A percentile compares a stretch with the other conserved stretches of the same genome.
Conservation (phyloP, 129 eudicot genomes). For the Lonicera japonica region DNA sequence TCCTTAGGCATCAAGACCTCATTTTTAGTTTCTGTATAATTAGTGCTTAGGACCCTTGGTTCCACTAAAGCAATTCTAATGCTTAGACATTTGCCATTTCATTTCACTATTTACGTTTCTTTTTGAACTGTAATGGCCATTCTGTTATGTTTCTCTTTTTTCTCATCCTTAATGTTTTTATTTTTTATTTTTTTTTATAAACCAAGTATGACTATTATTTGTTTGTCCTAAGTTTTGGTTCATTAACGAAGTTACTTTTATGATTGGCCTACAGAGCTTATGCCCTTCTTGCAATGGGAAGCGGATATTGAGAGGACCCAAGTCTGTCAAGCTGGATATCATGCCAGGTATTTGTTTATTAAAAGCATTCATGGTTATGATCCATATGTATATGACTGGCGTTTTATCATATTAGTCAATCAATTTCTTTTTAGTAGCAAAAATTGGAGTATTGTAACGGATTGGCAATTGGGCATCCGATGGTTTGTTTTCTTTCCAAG, state of each 20-base stretch:
- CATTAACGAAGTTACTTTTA: slow-evolving; percentile 9
- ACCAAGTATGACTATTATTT: not conserved
- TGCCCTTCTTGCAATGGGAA: slow-evolving; percentile 83
- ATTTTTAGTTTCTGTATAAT: too few relatives aligned
- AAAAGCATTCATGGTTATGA: not conserved
- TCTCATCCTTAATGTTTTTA: not conserved
- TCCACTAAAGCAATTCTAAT: too few relatives aligned
- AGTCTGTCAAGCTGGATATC: slow-evolving; percentile 70
- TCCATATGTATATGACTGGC: not conserved
- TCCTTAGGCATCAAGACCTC: too few relatives aligned
- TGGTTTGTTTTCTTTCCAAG: too few relatives aligned
- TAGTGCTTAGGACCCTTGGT: too few relatives aligned
- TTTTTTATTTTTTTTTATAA: not conserved
- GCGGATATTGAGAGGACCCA: slow-evolving; percentile 64
- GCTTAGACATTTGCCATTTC: too few relatives aligned
- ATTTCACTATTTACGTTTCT: too few relatives aligned
- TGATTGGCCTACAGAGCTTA: slow-evolving; percentile 40
- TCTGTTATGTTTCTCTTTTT: not conserved
- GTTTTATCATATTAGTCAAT: slow-evolving; percentile 5
- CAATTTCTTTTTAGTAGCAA: too few relatives aligned
- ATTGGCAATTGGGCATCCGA: not conserved
- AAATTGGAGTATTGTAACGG: not conserved
- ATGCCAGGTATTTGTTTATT: slow-evolving; percentile 56
- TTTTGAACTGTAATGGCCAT: not conserved
- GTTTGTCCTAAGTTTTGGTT: not conserved